These are phyloP conservation scores for Colletotrichum ledebouriae DNA, from an alignment of 2,329 filamentous ascomycete species.

Conservation along the genomic window DNA sequence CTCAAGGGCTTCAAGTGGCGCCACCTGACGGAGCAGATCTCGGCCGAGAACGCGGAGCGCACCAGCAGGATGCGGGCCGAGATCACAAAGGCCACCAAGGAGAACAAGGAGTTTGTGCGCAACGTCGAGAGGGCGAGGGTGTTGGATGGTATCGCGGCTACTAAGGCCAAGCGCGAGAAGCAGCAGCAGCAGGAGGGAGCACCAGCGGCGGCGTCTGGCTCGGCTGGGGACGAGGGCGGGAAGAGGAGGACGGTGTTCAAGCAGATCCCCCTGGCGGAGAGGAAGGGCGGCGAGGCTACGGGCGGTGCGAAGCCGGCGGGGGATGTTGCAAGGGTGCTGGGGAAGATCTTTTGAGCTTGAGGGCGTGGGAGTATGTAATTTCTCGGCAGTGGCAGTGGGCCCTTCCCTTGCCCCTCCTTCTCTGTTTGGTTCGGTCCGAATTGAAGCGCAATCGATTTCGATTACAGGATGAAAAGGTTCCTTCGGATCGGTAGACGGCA, in stretches of 20 bases:
- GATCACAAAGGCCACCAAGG: constrained; percentile 79
- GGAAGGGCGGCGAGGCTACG: constrained; percentile 56
- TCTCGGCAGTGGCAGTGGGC: constrained; percentile 1
- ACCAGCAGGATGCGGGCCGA: constrained; percentile 82
- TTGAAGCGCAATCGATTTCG: constrained; percentile 24
- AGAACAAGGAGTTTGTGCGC: constrained; percentile 85
- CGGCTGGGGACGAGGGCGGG: constrained; percentile 43
- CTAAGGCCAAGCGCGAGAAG: constrained; percentile 63
- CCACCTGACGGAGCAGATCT: constrained; percentile 81
- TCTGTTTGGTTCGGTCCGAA: constrained; percentile 1
- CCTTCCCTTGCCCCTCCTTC: background rate
- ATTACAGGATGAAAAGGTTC: constrained; percentile 34
- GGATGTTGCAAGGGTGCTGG: constrained; percentile 70
- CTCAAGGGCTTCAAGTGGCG: constrained; percentile 88
- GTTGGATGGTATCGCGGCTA: constrained; percentile 78
- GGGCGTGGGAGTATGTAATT: constrained; percentile 12
- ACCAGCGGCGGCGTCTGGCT: constrained; percentile 41
- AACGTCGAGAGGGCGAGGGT: constrained; percentile 87
- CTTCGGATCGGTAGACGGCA: constrained; percentile 7
- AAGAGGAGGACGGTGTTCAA: constrained; percentile 70
- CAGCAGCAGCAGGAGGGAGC: constrained; percentile 45
- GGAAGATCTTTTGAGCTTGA: constrained; percentile 70
- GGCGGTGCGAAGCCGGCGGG: constrained; percentile 67
- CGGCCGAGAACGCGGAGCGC: constrained; percentile 84
- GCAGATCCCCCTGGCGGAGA: constrained; percentile 72